Percentiles rank a stretch among this genome's conserved stretches.
Conservation (phyloP, 768 basidiomycete genomes). For the Agrocybe chaxingu region DNA sequence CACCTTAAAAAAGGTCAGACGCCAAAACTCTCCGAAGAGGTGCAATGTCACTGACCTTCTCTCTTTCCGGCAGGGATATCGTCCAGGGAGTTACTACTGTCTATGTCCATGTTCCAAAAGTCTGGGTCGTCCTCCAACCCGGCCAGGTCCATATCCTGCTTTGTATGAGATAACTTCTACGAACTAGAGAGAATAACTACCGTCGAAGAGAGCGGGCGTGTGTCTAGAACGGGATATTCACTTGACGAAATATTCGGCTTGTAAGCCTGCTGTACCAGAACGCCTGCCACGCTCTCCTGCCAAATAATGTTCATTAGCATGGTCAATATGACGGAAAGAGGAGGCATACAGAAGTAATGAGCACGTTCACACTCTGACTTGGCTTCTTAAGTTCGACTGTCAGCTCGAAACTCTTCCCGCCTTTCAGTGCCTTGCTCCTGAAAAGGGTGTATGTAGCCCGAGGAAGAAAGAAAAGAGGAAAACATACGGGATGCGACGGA, state of each 20-base stretch:
- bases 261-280: constrained; percentile 48
- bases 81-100: constrained; percentile 30
- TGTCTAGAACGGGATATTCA: constrained; percentile 67
- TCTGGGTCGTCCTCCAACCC: constrained; percentile 67
- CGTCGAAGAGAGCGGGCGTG: constrained; percentile 61
- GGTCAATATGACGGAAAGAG: not conserved
- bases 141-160: constrained; percentile 61
- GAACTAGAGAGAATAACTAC: constrained; percentile 31
- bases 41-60: not conserved
- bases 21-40: not conserved
- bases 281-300: constrained; percentile 76
- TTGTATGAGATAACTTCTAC: not conserved
- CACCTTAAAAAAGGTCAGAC: not conserved
- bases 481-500: constrained; percentile 70
- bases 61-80: not conserved
- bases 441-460: not conserved
- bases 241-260: constrained; percentile 52
- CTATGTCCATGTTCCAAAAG: constrained; percentile 60
- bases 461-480: not conserved
- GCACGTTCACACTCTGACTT: constrained; percentile 63
- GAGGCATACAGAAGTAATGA: constrained; percentile 56
- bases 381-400: constrained; percentile 64
- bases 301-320: not conserved
- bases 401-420: constrained; percentile 58
- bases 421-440: constrained; percentile 69